These are phyloP conservation scores for Rhexocercosporidium sp. DNA, from an alignment of 2,329 filamentous ascomycete species.

Conservation along the genomic window DNA sequence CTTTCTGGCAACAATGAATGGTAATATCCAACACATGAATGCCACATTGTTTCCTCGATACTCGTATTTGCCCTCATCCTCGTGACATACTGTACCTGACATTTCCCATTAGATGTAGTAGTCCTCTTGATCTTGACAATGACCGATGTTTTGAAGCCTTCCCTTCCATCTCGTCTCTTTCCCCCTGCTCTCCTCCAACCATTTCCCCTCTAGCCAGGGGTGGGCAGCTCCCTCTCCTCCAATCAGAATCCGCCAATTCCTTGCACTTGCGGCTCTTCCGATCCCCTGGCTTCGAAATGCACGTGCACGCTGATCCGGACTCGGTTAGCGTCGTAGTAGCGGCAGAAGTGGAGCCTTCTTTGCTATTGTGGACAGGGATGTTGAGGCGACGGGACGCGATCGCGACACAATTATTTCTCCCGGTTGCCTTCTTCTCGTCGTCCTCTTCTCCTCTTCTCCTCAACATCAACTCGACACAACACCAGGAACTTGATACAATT, in stretches of 20 bases:
- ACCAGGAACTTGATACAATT: background rate
- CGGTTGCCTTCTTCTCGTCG: background rate
- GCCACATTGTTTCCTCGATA: no score
- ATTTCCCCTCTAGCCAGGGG: background rate
- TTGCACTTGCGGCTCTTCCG: background rate
- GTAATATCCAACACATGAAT: no score
- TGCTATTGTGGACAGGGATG: constrained; percentile 9
- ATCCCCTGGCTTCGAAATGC: background rate
- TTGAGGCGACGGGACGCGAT: constrained; percentile 12
- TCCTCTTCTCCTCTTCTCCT: background rate
- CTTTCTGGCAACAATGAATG: no score
- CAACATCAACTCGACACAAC: background rate
- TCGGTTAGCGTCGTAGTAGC: constrained; percentile 3
- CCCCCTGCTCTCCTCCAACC: no score
- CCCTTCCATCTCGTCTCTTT: background rate
- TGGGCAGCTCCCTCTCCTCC: background rate
- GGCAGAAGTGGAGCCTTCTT: background rate
- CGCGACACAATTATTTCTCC: constrained; percentile 8
- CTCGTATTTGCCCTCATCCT: no score
- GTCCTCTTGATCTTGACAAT: background rate
- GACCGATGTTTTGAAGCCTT: background rate
- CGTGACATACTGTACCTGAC: no score
- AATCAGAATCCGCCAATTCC: no score
- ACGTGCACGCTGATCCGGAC: constrained; percentile 4
- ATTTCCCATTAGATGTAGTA: no score